phyloP scores from a whole-genome alignment of 2,329 filamentous ascomycete species.

The Cladosporium sp. region DNA sequence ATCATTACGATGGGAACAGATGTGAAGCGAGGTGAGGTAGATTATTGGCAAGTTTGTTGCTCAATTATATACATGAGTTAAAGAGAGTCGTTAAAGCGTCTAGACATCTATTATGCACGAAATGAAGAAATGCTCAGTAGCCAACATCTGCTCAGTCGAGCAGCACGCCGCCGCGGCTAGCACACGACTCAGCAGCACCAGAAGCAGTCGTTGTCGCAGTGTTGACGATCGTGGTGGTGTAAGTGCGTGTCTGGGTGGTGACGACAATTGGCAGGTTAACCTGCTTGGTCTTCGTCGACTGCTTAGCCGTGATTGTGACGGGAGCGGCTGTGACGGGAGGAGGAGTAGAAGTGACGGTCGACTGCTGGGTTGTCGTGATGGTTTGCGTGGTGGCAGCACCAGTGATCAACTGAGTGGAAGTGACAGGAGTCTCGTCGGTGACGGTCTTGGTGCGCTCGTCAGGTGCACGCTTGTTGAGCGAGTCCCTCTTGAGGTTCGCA shows the following conservation, averaged over 20 bases:
- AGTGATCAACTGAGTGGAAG: conserved; percentile 15
- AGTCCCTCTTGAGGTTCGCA: conserved; percentile 11
- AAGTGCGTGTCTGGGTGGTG: conserved; percentile 24
- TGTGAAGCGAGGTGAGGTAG: not conserved
- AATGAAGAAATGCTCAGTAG: not conserved
- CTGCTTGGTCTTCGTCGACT: conserved; percentile 25
- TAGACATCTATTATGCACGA: conserved; percentile 6
- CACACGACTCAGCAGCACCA: conserved; percentile 6
- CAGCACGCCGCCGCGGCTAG: conserved; percentile 3
- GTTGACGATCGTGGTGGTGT: conserved; percentile 15
- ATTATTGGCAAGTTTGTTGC: not conserved
- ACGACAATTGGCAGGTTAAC: conserved; percentile 12
- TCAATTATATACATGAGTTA: not conserved
- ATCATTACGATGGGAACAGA: not conserved
- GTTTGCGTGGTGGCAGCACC: conserved; percentile 21
- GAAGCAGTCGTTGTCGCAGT: conserved; percentile 14
- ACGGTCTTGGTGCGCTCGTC: conserved; percentile 33
- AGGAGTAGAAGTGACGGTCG: conserved; percentile 22
- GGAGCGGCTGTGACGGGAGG: conserved; percentile 8
- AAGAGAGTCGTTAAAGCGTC: conserved; percentile 11
- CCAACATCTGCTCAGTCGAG: not conserved
- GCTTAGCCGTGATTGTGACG: conserved; percentile 20
- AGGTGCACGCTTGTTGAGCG: conserved; percentile 31
- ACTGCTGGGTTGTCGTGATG: conserved; percentile 19
- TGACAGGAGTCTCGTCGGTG: conserved; percentile 27